Evolutionary conservation across 1,284 basidiomycete genomes (phyloP), one percentile per base, ranked within the genome.

Genomic region (Cryptococcus sp.): DNA sequence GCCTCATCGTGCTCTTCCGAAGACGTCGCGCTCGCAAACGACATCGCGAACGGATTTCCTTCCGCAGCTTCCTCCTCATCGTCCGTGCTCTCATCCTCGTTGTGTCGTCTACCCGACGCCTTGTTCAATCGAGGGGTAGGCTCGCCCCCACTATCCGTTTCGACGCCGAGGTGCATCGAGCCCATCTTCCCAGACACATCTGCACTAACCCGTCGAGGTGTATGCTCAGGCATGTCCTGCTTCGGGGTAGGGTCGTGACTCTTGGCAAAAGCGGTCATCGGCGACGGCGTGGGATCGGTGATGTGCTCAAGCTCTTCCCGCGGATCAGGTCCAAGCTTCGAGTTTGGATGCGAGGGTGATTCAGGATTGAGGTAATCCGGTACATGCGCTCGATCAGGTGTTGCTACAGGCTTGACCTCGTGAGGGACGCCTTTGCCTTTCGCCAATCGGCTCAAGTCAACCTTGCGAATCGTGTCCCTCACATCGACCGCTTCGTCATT

Each of bases 401-500:
- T 41, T 13, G 47, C n/a, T 2, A 10, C 19, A 10, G 50, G 23
- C 19, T 62, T 56, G 31, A 68, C 52, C 53, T 60, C 57, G 50
- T 67, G 56, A 15, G 65, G 63, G 5, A 67, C 63, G 10, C 49
- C 58, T 48, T 67, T 62, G n/a, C 57, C 63, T 42, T 60, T 53
- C 27, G 54, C 56, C 53, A 71, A 60, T 7, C 60, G 53, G 25
- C 66, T 60, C 27, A 69, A 52, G 27, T 73, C 67, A 44, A 76
- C 64, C 39, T 61, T 54, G 3, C 54, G 47, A 13, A 76, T 57
- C 2, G 68, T 66, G 48, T 76, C 64, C 31, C 74, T 59, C 5
- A 78, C 74, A 51, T 79, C 77, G 11, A 63, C 62, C 3, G 68
- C 50, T 16, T 73, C 70, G 62, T 77, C 77, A 3, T 67, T 47